A percentile compares a stretch with the other conserved stretches of the same genome.
Conservation (phyloP, 2,329 filamentous ascomycete genomes). For the Diaporthe longicolla region DNA sequence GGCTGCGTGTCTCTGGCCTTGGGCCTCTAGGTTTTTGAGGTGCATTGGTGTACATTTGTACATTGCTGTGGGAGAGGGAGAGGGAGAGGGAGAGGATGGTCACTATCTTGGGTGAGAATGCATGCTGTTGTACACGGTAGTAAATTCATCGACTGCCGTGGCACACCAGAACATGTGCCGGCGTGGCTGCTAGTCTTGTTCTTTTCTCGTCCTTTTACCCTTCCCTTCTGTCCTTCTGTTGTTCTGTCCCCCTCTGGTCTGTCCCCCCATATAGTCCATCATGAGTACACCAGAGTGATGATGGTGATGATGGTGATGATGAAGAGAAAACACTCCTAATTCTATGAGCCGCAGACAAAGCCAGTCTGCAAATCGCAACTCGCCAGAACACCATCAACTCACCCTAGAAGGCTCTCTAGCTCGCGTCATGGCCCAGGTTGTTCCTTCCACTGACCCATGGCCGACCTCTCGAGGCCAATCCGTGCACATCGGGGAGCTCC, state of each 20-base stretch:
- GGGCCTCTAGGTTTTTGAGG: background rate
- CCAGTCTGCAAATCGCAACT: no score
- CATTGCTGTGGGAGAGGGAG: no score
- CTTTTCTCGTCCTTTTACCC: background rate
- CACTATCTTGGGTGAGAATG: background rate
- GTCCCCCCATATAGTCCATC: background rate
- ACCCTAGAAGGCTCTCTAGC: background rate
- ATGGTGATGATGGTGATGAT: background rate
- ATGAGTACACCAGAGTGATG: background rate
- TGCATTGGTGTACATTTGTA: no score
- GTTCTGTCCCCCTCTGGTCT: background rate
- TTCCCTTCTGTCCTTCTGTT: background rate
- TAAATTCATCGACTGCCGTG: constrained; percentile 1
- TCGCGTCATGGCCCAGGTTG: constrained; percentile 6
- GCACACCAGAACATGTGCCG: constrained; percentile 6
- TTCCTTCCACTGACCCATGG: background rate
- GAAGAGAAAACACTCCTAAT: no score
- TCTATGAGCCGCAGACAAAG: background rate
- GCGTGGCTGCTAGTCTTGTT: background rate
- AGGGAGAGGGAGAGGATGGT: no score
- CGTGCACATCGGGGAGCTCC: background rate
- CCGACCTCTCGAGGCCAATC: background rate
- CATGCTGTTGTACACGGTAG: background rate
- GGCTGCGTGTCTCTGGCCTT: constrained; percentile 11
- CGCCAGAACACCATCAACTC: no score